phyloP scores from a whole-genome alignment of 2,329 filamentous ascomycete species.

The Arachnomyces sp. region DNA sequence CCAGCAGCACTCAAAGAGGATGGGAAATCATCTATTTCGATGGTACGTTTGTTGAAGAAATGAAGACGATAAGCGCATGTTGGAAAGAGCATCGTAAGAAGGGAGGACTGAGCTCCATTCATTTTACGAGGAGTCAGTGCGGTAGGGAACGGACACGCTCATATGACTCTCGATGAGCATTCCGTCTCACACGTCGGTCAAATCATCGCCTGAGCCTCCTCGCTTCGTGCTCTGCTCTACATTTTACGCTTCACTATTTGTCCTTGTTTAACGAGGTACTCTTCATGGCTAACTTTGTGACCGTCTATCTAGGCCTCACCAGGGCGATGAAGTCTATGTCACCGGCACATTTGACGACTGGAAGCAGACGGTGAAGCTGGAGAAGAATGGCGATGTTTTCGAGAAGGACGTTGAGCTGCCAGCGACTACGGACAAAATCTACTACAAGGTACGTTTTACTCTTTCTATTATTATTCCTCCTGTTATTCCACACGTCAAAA shows the following conservation, averaged over 20 bases:
- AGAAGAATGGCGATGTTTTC: conserved; percentile 64
- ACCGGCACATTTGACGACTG: conserved; percentile 95
- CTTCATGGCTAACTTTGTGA: conserved; percentile 19
- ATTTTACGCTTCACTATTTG: background rate
- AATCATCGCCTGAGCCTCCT: background rate
- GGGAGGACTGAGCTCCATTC: too few relatives aligned
- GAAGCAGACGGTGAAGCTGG: conserved; percentile 75
- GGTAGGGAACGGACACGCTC: too few relatives aligned
- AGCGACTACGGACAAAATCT: conserved; percentile 60
- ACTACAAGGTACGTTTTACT: conserved; percentile 72
- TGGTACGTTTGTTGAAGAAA: conserved; percentile 22
- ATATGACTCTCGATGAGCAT: too few relatives aligned
- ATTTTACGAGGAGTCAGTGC: too few relatives aligned
- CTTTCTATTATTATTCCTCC: conserved; percentile 9
- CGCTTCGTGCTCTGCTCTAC: background rate
- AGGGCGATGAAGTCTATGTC: conserved; percentile 80
- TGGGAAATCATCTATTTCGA: conserved; percentile 30
- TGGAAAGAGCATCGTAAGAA: too few relatives aligned
- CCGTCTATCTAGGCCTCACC: conserved; percentile 60
- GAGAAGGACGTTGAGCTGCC: conserved; percentile 72
- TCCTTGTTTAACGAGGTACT: background rate
- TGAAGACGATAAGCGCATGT: too few relatives aligned
- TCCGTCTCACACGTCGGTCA: background rate
- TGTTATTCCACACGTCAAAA: too few relatives aligned
- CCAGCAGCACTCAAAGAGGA: conserved; percentile 10